A percentile compares a stretch with the other conserved stretches of the same genome.
These are phyloP conservation scores for Simmondsia chinensis DNA, from an alignment of 148 eudicot genomes.

Conservation along the genomic window DNA sequence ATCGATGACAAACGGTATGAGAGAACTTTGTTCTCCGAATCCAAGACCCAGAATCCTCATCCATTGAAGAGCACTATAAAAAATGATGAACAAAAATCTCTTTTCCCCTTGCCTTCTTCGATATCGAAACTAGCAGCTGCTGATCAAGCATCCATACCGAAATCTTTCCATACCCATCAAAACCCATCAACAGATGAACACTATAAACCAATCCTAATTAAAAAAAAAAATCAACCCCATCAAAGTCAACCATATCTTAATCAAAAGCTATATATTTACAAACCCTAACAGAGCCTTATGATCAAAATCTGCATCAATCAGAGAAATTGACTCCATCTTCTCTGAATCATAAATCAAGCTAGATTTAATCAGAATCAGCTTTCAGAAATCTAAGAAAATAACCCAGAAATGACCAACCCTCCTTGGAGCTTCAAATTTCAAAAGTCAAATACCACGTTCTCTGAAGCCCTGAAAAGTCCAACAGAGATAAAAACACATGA, in stretches of 20 bases:
- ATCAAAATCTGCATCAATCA: constrained; percentile 6
- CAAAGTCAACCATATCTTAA: constrained; percentile 1
- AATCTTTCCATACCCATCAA: constrained; percentile 12
- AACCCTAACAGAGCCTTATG: background rate
- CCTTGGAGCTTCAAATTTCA: constrained; percentile 13
- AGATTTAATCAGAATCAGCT: background rate
- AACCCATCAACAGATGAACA: constrained; percentile 29
- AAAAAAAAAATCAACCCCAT: too few species aligned
- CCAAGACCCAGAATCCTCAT: constrained; percentile 71
- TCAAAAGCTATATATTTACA: constrained; percentile 1
- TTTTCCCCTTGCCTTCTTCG: constrained; percentile 6
- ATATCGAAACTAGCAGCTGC: constrained; percentile 7
- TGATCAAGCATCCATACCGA: constrained; percentile 12
- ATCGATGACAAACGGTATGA: constrained; percentile 63
- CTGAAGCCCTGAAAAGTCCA: constrained; percentile 13
- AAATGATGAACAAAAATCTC: constrained; percentile 14
- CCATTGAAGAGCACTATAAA: constrained; percentile 27
- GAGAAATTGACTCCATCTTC: background rate
- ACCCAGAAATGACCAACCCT: constrained; percentile 4
- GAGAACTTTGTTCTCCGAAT: constrained; percentile 72
- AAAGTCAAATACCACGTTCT: constrained; percentile 25
- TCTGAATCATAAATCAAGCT: constrained; percentile 1
- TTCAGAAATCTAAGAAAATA: too few species aligned
- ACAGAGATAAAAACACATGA: background rate
- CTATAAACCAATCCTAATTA: too few species aligned